Percentiles rank a stretch among this genome's conserved stretches.
Conservation (phyloP, 2,329 filamentous ascomycete genomes). For the Coniosporium tulheliwenetii region DNA sequence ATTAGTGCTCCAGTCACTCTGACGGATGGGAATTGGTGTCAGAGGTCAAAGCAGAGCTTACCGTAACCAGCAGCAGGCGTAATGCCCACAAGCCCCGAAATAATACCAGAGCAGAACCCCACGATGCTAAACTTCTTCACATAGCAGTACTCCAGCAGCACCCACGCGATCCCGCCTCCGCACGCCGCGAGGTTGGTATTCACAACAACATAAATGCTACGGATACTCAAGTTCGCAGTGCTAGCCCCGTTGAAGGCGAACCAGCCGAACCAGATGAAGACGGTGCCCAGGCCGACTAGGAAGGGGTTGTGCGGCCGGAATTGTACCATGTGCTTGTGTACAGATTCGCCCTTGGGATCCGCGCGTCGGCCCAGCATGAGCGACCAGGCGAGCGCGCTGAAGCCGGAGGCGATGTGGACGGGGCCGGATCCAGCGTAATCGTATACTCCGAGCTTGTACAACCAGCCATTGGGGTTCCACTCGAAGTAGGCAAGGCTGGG, state of each 20-base stretch:
- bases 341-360: slow-evolving; percentile 28
- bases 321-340: slow-evolving; percentile 11
- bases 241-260: slow-evolving; percentile 32
- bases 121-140: slow-evolving; percentile 38
- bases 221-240: slow-evolving; percentile 32
- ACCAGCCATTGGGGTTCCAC: slow-evolving; percentile 52
- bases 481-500: slow-evolving; percentile 44
- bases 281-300: slow-evolving; percentile 47
- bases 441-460: slow-evolving; percentile 42
- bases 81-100: slow-evolving; percentile 45
- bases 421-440: slow-evolving; percentile 49
- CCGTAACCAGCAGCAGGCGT: slow-evolving; percentile 38
- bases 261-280: slow-evolving; percentile 51
- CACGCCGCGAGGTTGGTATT: slow-evolving; percentile 42
- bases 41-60: no score
- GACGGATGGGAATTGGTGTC: no score
- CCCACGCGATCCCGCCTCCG: slow-evolving; percentile 39
- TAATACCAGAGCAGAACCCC: slow-evolving; percentile 41
- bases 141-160: slow-evolving; percentile 35
- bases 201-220: slow-evolving; percentile 39
- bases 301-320: slow-evolving; percentile 47
- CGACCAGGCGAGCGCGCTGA: slow-evolving; percentile 47
- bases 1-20: no score
- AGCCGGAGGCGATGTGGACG: slow-evolving; percentile 48
- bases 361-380: slow-evolving; percentile 45